These are phyloP conservation scores for Globisporangium megalacanthum DNA, from an alignment of 352 stramenopile genomes.

Conservation along the genomic window DNA sequence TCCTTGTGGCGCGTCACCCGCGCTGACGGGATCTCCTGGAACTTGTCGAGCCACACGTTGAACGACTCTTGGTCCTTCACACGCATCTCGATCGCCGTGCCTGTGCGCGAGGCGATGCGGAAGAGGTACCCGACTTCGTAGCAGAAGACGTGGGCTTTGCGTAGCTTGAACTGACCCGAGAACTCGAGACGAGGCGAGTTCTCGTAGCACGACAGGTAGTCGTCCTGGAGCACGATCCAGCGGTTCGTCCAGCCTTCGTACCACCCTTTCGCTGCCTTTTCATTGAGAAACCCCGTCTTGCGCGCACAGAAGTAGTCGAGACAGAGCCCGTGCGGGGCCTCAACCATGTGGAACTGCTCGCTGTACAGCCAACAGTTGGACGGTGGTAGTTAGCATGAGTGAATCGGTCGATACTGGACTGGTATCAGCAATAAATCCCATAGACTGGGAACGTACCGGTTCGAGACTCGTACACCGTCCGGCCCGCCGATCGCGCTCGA, in stretches of 20 bases:
- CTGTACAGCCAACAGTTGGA: not conserved
- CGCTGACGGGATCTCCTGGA: conserved; percentile 46
- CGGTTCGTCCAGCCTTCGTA: conserved; percentile 80
- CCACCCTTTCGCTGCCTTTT: conserved; percentile 71
- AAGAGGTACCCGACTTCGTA: conserved; percentile 76
- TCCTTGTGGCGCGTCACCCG: conserved; percentile 70
- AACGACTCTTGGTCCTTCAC: conserved; percentile 74
- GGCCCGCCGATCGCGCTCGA: conserved; percentile 9
- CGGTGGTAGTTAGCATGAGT: too few species aligned
- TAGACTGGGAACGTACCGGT: conserved; percentile 2
- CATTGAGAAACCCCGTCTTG: conserved; percentile 64
- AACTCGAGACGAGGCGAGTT: conserved; percentile 74
- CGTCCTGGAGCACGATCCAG: conserved; percentile 78
- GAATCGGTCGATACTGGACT: not conserved
- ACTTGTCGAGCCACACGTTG: conserved; percentile 64
- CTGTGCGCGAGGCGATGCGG: conserved; percentile 59
- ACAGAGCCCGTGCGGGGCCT: conserved; percentile 49
- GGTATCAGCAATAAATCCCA: not conserved
- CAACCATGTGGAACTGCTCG: conserved; percentile 29
- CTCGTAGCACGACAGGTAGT: conserved; percentile 73
- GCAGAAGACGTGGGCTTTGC: conserved; percentile 58
- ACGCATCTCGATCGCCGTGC: conserved; percentile 73
- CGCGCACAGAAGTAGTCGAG: conserved; percentile 81
- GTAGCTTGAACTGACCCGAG: conserved; percentile 64
- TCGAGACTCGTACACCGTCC: not conserved